A percentile compares a stretch with the other conserved stretches of the same genome.
Evolutionary conservation across 305 asterid species (phyloP).

Genomic region (Fraxinus floribunda): DNA sequence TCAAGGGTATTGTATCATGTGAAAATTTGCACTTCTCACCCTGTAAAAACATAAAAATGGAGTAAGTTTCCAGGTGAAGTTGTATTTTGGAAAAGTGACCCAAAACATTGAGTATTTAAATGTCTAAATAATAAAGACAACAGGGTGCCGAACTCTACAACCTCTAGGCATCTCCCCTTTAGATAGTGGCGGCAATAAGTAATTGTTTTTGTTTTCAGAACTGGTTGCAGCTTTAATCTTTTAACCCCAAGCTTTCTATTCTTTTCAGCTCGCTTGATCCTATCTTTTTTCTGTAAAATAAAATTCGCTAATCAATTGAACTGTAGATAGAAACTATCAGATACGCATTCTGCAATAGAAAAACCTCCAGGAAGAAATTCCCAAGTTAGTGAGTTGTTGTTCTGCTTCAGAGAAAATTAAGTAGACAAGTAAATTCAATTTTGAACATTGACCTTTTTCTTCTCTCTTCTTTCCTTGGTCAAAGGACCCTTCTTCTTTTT

Average conservation of each 20-base stretch:
- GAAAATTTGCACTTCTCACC: conserved; percentile 92
- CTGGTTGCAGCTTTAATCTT: conserved; percentile 71
- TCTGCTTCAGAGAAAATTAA: not conserved
- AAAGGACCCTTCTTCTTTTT: conserved; percentile 60
- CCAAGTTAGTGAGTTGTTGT: not conserved
- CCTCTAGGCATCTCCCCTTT: conserved; percentile 82
- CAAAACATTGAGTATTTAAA: conserved; percentile 18
- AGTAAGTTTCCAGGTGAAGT: conserved; percentile 21
- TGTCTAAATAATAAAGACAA: conserved; percentile 11
- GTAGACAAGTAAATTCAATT: not conserved
- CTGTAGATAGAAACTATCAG: conserved; percentile 6
- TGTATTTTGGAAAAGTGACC: not conserved
- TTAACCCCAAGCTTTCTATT: conserved; percentile 72
- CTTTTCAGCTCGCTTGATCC: conserved; percentile 73
- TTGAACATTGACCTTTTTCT: conserved; percentile 56
- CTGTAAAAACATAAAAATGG: conserved; percentile 42
- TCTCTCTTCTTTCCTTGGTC: conserved; percentile 61
- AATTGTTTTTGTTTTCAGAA: conserved; percentile 54
- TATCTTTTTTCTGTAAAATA: conserved; percentile 60
- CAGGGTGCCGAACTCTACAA: conserved; percentile 33
- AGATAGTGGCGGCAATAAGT: conserved; percentile 73
- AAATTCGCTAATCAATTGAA: conserved; percentile 10
- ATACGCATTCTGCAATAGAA: not conserved
- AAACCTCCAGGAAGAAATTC: not conserved
- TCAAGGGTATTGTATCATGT: conserved; percentile 81